Percentiles rank a stretch among this genome's conserved stretches.
phyloP scores from a whole-genome alignment of 257 asterid species.

The Agastache rugosa region DNA sequence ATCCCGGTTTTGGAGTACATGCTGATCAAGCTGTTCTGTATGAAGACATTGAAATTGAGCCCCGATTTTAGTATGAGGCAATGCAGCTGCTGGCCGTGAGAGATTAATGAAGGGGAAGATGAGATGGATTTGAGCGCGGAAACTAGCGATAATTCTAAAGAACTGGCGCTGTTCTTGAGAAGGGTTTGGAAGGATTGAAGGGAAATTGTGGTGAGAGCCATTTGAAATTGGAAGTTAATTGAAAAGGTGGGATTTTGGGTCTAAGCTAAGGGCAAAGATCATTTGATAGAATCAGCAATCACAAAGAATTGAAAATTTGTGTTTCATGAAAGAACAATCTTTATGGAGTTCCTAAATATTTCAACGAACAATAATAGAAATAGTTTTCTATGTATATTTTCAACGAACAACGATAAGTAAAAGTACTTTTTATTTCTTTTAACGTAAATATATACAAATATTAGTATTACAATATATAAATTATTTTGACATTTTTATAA shows the following conservation, averaged over 20 bases:
- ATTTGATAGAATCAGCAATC: slow-evolving; percentile 45
- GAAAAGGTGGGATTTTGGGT: slow-evolving; percentile 32
- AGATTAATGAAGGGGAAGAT: slow-evolving; percentile 42
- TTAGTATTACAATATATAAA: no score
- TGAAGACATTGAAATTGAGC: slow-evolving; percentile 58
- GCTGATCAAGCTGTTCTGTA: slow-evolving; percentile 81
- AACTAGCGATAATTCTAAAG: slow-evolving; percentile 54
- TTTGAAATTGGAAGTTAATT: slow-evolving; percentile 34
- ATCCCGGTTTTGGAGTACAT: slow-evolving; percentile 74
- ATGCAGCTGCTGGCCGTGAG: slow-evolving; percentile 70
- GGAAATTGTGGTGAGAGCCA: slow-evolving; percentile 43
- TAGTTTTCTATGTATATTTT: no score
- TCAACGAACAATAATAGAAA: no score
- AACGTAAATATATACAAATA: no score
- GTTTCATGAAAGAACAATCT: neutral
- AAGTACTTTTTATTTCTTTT: no score
- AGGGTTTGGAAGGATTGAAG: slow-evolving; percentile 38
- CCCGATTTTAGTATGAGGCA: slow-evolving; percentile 66
- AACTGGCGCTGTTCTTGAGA: slow-evolving; percentile 41
- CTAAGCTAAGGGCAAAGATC: slow-evolving; percentile 38
- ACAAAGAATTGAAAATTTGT: neutral
- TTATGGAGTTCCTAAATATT: neutral
- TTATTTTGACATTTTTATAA: no score
- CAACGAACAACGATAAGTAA: no score
- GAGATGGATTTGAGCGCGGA: slow-evolving; percentile 71